phyloP scores from a whole-genome alignment of 345 rosid species.

The Gossypium ekmanianum region DNA sequence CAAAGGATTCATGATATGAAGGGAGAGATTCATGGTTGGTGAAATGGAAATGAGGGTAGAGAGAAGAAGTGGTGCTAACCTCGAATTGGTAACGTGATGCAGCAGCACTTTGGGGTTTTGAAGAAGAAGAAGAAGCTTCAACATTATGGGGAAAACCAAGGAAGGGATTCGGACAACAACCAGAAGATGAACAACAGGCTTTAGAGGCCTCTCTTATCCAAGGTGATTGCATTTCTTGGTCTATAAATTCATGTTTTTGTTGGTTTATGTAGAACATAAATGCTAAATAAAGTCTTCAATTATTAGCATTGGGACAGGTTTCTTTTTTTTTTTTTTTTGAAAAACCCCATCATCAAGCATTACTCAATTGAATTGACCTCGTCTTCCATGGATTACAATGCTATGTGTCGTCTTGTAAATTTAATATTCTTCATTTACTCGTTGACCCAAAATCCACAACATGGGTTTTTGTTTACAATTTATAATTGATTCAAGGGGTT shows the following conservation, averaged over 20 bases:
- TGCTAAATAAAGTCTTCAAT: not conserved
- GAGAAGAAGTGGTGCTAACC: constrained; percentile 38
- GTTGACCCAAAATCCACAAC: not conserved
- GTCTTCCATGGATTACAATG: not conserved
- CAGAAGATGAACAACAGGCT: constrained; percentile 35
- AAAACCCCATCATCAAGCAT: not conserved
- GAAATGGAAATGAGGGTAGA: constrained; percentile 41
- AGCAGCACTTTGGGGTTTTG: constrained; percentile 21
- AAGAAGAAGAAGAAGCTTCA: constrained; percentile 5
- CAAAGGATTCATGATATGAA: constrained; percentile 45
- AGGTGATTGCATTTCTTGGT: constrained; percentile 39
- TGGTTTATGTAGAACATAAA: not conserved
- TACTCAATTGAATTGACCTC: not conserved
- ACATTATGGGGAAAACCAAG: constrained; percentile 22
- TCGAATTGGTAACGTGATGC: constrained; percentile 42
- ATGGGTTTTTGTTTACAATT: not conserved
- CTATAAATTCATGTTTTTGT: not conserved
- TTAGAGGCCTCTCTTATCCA: constrained; percentile 42
- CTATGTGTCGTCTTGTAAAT: not conserved
- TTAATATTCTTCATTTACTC: not conserved
- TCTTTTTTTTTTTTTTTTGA: not conserved
- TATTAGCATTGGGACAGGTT: not conserved
- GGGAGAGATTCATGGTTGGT: constrained; percentile 90
- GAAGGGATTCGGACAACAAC: constrained; percentile 54
- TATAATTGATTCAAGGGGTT: too few relatives aligned